Percentiles rank a stretch among this genome's conserved stretches.
Evolutionary conservation across 257 asterid species (phyloP).

Genomic region (Solanum medicagineum): DNA sequence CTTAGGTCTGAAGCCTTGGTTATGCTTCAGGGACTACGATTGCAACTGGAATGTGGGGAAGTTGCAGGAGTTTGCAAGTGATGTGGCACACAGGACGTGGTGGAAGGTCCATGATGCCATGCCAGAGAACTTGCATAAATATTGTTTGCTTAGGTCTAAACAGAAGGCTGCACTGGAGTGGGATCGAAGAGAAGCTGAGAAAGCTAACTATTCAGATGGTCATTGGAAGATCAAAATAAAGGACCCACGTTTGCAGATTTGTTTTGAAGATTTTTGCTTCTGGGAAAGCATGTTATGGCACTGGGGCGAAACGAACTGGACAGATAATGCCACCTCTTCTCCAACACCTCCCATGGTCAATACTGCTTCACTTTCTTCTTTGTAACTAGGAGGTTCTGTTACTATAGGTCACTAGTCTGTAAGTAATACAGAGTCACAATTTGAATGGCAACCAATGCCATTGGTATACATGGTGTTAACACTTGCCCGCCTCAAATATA

Average conservation of each 20-base stretch:
- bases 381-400: conserved; percentile 5
- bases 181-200: conserved; percentile 79
- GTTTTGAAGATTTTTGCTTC: conserved; percentile 73
- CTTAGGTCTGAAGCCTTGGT: conserved; percentile 78
- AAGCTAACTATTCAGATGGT: conserved; percentile 61
- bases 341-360: conserved; percentile 16
- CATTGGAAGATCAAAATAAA: conserved; percentile 63
- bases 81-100: conserved; percentile 76
- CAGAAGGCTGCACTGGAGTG: conserved; percentile 87
- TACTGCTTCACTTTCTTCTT: conserved; percentile 30
- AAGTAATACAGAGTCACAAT: background rate
- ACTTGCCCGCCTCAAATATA: background rate
- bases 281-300: conserved; percentile 97
- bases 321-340: conserved; percentile 45
- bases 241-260: conserved; percentile 43
- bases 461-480: background rate
- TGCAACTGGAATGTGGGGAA: conserved; percentile 82
- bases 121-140: conserved; percentile 73
- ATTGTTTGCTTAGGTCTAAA: conserved; percentile 70
- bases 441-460: background rate
- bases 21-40: conserved; percentile 82
- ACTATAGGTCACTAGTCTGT: background rate
- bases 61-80: conserved; percentile 69
- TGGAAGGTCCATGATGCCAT: conserved; percentile 93
- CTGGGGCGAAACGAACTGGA: conserved; percentile 87